Percentiles rank a stretch among this genome's conserved stretches.
These are phyloP conservation scores for Globisporangium cylindrosporum DNA, from an alignment of 352 stramenopile species.

Conservation along the genomic window DNA sequence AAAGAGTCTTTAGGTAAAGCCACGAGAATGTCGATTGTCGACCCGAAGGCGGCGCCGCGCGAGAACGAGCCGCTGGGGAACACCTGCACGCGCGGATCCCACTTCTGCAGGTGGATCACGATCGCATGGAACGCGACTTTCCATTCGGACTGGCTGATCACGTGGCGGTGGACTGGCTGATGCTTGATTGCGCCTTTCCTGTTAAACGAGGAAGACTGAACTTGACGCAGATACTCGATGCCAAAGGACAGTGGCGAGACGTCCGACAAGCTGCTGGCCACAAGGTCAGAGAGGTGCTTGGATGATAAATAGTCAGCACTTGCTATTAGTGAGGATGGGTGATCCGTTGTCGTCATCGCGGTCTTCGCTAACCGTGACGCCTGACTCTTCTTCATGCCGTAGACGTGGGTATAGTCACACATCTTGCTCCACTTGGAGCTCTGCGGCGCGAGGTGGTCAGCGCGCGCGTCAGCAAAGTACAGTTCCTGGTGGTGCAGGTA, in stretches of 20 bases:
- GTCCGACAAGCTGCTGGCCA: slow-evolving; percentile 20
- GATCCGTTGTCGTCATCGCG: slow-evolving; percentile 5
- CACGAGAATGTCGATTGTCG: slow-evolving; percentile 70
- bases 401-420: slow-evolving; percentile 43
- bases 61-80: slow-evolving; percentile 75
- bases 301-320: slow-evolving; percentile 18
- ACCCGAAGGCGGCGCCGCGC: slow-evolving; percentile 63
- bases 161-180: slow-evolving; percentile 21
- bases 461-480: slow-evolving; percentile 39
- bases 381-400: slow-evolving; percentile 43
- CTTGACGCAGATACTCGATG: slow-evolving; percentile 31
- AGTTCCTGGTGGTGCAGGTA: slow-evolving; percentile 68
- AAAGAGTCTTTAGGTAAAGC: slow-evolving; percentile 20
- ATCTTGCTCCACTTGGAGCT: slow-evolving; percentile 36
- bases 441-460: not conserved
- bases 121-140: slow-evolving; percentile 68
- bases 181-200: slow-evolving; percentile 1
- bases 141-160: slow-evolving; percentile 55
- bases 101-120: slow-evolving; percentile 56
- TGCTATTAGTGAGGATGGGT: slow-evolving; percentile 3
- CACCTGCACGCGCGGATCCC: slow-evolving; percentile 43
- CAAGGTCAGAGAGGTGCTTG: slow-evolving; percentile 23
- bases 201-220: not conserved
- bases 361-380: slow-evolving; percentile 26
- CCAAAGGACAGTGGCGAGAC: slow-evolving; percentile 34